Conservation (phyloP, 495 filamentous ascomycete genomes). For the Annulohypoxylon maeteangense region DNA sequence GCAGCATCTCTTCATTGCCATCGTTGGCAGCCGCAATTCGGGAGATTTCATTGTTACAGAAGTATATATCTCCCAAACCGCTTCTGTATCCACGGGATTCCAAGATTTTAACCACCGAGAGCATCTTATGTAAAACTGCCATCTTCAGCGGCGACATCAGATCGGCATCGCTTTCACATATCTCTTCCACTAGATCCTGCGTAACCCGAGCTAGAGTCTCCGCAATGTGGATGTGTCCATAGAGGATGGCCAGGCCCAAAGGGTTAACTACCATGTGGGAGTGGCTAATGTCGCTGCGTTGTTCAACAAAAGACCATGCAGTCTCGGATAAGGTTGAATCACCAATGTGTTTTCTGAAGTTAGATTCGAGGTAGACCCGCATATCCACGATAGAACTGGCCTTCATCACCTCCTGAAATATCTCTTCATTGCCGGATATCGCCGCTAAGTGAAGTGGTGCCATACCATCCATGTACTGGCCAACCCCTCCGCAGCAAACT, state of each 20-base stretch:
- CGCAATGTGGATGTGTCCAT: background rate
- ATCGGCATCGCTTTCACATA: background rate
- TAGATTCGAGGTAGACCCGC: background rate
- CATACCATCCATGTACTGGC: background rate
- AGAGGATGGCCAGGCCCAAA: background rate
- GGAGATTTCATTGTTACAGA: background rate
- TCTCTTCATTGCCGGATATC: background rate
- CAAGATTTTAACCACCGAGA: background rate
- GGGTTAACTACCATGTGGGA: background rate
- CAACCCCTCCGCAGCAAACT: background rate
- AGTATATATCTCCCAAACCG: background rate
- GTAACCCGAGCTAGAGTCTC: background rate
- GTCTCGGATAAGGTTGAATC: background rate
- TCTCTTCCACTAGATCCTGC: too few relatives aligned
- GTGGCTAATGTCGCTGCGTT: too few relatives aligned
- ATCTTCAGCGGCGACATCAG: background rate
- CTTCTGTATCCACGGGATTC: conserved; percentile 2
- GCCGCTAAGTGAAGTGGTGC: background rate
- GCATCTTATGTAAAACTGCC: background rate
- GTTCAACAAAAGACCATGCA: background rate
- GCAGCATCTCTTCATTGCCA: background rate
- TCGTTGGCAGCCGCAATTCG: background rate
- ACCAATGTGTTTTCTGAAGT: background rate
- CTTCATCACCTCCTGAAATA: background rate
- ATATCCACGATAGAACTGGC: background rate